phyloP scores from a whole-genome alignment of 75 land plant species.

The Pseudotsuga menziesii region DNA sequence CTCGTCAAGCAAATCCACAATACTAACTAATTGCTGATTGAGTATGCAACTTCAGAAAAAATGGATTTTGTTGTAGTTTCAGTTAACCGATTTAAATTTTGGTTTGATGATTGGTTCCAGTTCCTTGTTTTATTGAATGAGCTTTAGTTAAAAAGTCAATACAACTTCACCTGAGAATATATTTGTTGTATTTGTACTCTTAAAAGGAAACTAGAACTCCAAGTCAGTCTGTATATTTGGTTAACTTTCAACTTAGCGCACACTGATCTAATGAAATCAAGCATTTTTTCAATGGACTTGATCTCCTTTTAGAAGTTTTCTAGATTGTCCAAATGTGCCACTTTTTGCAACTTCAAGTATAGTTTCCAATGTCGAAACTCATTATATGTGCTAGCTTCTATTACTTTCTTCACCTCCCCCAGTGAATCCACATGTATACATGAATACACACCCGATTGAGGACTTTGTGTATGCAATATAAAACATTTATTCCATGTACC shows the following conservation, averaged over 20 bases:
- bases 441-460: not conserved
- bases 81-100: not conserved
- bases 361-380: not conserved
- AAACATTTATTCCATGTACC: not conserved
- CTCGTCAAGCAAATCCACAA: not conserved
- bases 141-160: not conserved
- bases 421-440: not conserved
- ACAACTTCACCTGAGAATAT: not conserved
- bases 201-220: not conserved
- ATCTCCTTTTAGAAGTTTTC: not conserved
- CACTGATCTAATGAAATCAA: not conserved
- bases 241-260: not conserved
- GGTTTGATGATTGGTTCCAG: not conserved
- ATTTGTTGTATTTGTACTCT: not conserved
- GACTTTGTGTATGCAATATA: not conserved
- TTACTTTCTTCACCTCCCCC: not conserved
- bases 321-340: not conserved
- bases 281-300: not conserved
- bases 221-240: not conserved
- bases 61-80: not conserved
- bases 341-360: constrained; percentile 2
- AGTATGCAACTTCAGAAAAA: not conserved
- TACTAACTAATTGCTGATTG: not conserved
- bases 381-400: not conserved
- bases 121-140: not conserved